phyloP scores from a whole-genome alignment of 805 yeast genomes.

The Candida succiphila region DNA sequence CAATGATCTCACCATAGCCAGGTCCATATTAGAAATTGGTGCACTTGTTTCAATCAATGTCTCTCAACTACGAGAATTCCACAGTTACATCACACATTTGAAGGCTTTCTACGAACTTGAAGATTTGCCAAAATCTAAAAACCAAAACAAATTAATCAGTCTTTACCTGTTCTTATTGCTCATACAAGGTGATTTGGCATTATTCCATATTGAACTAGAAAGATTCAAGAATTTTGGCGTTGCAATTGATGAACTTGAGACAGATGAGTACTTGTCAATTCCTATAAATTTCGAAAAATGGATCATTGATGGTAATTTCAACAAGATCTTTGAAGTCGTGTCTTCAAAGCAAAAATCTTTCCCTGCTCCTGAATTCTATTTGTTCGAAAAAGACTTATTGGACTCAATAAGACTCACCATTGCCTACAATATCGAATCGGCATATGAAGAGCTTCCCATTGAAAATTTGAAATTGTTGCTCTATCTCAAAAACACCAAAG shows the following conservation, averaged over 20 bases:
- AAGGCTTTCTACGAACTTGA: constrained; percentile 59
- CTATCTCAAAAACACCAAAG: constrained; percentile 46
- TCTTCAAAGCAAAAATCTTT: constrained; percentile 45
- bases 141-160: constrained; percentile 65
- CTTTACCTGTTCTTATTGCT: constrained; percentile 68
- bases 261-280: constrained; percentile 63
- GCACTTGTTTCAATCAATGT: constrained; percentile 69
- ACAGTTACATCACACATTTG: constrained; percentile 63
- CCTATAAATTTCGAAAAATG: constrained; percentile 87
- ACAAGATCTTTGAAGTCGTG: constrained; percentile 70
- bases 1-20: constrained; percentile 67
- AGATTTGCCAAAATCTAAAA: constrained; percentile 30
- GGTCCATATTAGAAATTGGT: constrained; percentile 81
- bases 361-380: constrained; percentile 64
- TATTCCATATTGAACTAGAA: constrained; percentile 87
- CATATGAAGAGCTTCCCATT: constrained; percentile 68
- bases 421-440: constrained; percentile 71
- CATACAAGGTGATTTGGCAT: constrained; percentile 75
- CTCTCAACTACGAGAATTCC: constrained; percentile 53
- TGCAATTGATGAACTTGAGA: constrained; percentile 41
- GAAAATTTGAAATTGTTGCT: constrained; percentile 75
- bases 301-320: constrained; percentile 95
- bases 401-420: constrained; percentile 80
- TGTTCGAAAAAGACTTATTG: constrained; percentile 67
- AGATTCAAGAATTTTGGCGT: constrained; percentile 40